Evolutionary conservation across 1,139 yeast species (phyloP).

Genomic region (Pichia sp.): DNA sequence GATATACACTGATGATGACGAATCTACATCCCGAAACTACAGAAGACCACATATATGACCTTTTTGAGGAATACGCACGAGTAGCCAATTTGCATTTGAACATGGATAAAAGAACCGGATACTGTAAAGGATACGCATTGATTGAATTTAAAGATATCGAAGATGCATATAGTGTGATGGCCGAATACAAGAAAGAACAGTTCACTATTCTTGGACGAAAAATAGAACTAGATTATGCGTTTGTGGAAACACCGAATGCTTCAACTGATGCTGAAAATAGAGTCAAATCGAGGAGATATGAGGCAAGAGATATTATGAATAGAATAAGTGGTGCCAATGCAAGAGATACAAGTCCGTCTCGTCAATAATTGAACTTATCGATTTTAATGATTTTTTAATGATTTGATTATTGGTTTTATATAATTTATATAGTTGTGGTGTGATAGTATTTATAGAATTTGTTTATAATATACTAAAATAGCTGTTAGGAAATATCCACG

Average conservation of each 20-base stretch:
- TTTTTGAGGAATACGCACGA: constrained; percentile 41
- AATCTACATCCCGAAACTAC: constrained; percentile 45
- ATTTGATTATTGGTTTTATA: too few species aligned
- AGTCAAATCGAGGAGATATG: not conserved
- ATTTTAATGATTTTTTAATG: too few species aligned
- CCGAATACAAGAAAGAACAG: constrained; percentile 26
- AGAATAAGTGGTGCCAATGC: constrained; percentile 2
- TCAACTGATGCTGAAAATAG: not conserved
- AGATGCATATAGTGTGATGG: constrained; percentile 38
- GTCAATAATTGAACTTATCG: not conserved
- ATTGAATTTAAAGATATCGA: constrained; percentile 35
- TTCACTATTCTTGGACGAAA: constrained; percentile 35
- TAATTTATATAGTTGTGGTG: not conserved
- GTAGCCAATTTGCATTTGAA: constrained; percentile 40
- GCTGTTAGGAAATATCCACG: too few species aligned
- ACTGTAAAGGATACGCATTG: constrained; percentile 42
- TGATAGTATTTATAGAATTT: too few species aligned
- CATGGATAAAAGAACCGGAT: constrained; percentile 44
- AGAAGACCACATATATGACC: constrained; percentile 43
- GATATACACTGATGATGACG: constrained; percentile 41
- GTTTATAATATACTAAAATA: too few species aligned
- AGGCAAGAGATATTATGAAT: not conserved
- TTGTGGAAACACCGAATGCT: constrained; percentile 26
- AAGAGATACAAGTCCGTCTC: constrained; percentile 11
- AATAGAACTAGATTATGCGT: constrained; percentile 39